Evolutionary conservation across 768 basidiomycete species (phyloP).

Genomic region (Podaxis carcinomalis): DNA sequence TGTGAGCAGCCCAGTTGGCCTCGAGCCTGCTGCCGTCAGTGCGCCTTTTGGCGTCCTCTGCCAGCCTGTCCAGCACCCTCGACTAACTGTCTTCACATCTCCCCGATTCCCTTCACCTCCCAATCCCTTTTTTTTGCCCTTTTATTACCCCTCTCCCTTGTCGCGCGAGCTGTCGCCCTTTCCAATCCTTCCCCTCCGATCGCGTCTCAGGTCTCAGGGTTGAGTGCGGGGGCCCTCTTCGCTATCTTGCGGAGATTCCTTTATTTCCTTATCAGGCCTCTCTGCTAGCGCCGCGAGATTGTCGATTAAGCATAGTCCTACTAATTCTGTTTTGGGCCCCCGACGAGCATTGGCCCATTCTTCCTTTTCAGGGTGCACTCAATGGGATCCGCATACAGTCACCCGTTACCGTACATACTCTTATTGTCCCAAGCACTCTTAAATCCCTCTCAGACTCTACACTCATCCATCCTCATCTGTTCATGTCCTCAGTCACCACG

Average conservation of each 20-base stretch:
- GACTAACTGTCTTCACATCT: not conserved
- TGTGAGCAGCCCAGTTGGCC: constrained; percentile 8
- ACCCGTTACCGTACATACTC: not conserved
- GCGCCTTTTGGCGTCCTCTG: not conserved
- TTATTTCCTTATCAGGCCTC: constrained; percentile 19
- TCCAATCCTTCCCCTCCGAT: not conserved
- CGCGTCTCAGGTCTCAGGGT: constrained; percentile 11
- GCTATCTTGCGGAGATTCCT: constrained; percentile 16
- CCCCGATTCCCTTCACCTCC: not conserved
- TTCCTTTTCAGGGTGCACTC: constrained; percentile 22
- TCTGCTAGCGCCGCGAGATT: constrained; percentile 15
- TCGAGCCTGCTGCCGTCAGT: constrained; percentile 8
- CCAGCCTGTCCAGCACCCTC: not conserved
- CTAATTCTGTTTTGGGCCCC: constrained; percentile 20
- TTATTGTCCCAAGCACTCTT: not conserved
- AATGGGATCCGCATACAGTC: constrained; percentile 23
- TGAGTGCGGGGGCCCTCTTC: constrained; percentile 4
- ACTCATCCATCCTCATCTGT: not conserved
- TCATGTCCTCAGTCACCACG: not conserved
- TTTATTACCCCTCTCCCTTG: not conserved
- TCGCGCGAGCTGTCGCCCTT: not conserved
- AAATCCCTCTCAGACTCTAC: not conserved
- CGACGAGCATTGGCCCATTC: constrained; percentile 19
- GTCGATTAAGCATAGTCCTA: constrained; percentile 18
- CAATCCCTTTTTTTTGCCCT: not conserved